Conservation (phyloP, 441 rosid genomes). For the Eruca vesicaria region DNA sequence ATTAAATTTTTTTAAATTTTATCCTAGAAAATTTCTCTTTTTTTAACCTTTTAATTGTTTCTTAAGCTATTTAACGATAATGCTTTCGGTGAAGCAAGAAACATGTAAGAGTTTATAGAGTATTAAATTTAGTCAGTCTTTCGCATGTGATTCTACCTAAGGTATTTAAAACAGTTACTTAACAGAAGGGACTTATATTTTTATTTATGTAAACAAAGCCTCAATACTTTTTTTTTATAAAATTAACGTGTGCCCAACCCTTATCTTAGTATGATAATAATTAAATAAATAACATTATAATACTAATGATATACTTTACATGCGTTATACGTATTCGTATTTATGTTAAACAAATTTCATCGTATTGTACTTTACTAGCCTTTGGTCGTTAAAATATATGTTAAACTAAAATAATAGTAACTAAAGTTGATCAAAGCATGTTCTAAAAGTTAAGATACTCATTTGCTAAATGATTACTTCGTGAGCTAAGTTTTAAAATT, state of each 20-base stretch:
- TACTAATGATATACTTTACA: conserved; percentile 28
- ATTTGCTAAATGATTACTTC: conserved; percentile 35
- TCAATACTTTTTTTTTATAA: conserved; percentile 17
- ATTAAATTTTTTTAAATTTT: too few relatives aligned
- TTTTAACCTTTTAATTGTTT: not conserved
- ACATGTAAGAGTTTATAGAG: not conserved
- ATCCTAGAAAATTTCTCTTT: too few relatives aligned
- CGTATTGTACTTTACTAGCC: not conserved
- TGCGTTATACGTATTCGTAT: conserved; percentile 30
- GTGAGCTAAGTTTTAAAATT: conserved; percentile 17
- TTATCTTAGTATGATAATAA: not conserved
- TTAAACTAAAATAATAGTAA: conserved; percentile 6
- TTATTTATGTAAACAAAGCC: conserved; percentile 19
- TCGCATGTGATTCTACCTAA: conserved; percentile 23
- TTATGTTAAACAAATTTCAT: not conserved
- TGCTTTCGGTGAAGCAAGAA: not conserved
- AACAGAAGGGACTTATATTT: not conserved
- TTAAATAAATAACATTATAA: not conserved
- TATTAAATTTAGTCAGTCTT: not conserved
- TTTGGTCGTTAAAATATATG: not conserved
- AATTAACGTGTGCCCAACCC: conserved; percentile 4
- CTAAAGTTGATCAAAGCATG: conserved; percentile 24
- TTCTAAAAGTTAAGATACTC: conserved; percentile 31
- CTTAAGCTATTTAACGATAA: not conserved
- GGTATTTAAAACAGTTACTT: conserved; percentile 21